These are phyloP conservation scores for Solanum lycopersicoides DNA, from an alignment of 257 asterid genomes.

Conservation along the genomic window DNA sequence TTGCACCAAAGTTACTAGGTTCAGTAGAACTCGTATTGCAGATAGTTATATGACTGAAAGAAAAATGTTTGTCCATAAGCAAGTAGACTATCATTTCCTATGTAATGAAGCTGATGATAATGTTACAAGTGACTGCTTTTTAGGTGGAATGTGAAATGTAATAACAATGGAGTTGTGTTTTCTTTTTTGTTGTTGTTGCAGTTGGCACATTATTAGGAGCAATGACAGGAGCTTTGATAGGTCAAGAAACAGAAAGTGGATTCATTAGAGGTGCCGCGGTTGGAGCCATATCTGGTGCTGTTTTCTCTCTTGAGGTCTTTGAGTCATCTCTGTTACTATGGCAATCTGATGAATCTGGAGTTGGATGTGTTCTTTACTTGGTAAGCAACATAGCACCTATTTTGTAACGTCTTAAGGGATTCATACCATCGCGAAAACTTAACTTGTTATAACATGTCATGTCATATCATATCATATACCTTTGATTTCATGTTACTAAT, in stretches of 20 bases:
- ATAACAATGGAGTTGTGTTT: not conserved
- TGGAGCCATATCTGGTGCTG: slow-evolving; percentile 20
- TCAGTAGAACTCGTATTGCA: not conserved
- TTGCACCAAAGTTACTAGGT: not conserved
- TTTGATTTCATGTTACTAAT: not conserved
- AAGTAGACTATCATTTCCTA: not conserved
- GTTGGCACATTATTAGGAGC: slow-evolving; percentile 24
- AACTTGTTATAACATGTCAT: no score
- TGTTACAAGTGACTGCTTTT: not conserved
- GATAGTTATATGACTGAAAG: not conserved
- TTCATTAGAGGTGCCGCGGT: slow-evolving; percentile 19
- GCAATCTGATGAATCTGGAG: slow-evolving; percentile 12
- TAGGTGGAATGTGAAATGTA: not conserved
- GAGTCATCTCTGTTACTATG: slow-evolving; percentile 12
- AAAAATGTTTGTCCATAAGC: not conserved
- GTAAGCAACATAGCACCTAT: not conserved
- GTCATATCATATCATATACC: not conserved
- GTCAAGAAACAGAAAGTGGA: slow-evolving; percentile 21
- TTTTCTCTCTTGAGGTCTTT: slow-evolving; percentile 20
- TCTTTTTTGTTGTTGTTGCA: not conserved
- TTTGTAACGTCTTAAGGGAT: no score
- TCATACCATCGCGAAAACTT: no score
- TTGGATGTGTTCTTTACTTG: slow-evolving; percentile 17
- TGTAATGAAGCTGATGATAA: not conserved
- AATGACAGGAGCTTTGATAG: slow-evolving; percentile 19